phyloP scores from a whole-genome alignment of 1,139 yeast species.

The Taphrina wiesneri region DNA sequence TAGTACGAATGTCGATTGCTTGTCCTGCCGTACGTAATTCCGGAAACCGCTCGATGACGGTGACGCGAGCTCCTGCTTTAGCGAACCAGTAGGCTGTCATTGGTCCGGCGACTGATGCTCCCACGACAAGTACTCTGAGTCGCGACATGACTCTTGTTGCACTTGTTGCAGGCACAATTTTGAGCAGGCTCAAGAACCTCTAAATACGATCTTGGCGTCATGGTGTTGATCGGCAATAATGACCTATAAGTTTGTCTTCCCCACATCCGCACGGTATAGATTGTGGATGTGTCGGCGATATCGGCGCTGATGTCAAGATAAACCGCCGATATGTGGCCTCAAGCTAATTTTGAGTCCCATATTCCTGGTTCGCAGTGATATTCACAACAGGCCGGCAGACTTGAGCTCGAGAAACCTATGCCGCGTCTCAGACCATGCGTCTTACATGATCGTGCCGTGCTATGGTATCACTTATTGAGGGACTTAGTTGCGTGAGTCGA shows the following conservation, averaged over 20 bases:
- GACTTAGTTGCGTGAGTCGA: no score
- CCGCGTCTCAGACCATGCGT: no score
- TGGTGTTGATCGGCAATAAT: background rate
- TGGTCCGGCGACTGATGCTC: slow-evolving; percentile 21
- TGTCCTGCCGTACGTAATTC: background rate
- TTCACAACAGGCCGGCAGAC: no score
- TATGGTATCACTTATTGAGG: no score
- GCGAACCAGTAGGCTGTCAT: slow-evolving; percentile 16
- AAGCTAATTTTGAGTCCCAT: no score
- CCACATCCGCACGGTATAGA: background rate
- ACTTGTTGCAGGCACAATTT: no score
- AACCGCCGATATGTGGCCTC: background rate
- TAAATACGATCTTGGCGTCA: no score
- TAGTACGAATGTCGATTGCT: slow-evolving; percentile 6
- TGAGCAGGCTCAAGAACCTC: no score
- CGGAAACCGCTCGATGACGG: background rate
- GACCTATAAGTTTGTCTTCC: background rate
- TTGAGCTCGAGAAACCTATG: no score
- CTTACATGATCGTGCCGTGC: no score
- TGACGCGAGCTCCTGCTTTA: background rate
- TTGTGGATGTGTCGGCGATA: background rate
- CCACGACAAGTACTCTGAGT: slow-evolving; percentile 10
- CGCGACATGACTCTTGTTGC: background rate
- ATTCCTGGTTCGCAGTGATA: no score
- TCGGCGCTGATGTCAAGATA: background rate